Conservation (phyloP, 164 flowering plant genomes). For the Sedum album region DNA sequence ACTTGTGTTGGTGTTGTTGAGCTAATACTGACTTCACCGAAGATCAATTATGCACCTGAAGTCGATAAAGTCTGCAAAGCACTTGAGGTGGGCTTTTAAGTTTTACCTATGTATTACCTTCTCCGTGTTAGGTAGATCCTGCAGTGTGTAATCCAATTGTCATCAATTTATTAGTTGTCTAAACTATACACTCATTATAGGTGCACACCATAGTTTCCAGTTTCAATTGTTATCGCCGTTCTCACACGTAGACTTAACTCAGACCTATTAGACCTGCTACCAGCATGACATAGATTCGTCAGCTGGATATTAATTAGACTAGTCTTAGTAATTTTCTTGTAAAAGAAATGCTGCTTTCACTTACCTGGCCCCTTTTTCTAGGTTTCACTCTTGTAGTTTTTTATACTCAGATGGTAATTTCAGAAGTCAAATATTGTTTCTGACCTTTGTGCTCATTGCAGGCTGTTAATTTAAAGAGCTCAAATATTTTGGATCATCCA, state of each 20-base stretch:
- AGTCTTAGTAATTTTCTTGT: not conserved
- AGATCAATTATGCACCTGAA: conserved; percentile 86
- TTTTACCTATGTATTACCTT: not conserved
- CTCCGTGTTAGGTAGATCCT: not conserved
- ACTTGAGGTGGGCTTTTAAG: conserved; percentile 74
- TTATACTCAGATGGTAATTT: not conserved
- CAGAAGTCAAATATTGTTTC: not conserved
- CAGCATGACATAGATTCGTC: not conserved
- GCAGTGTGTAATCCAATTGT: not conserved
- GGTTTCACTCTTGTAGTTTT: not conserved
- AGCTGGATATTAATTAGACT: not conserved
- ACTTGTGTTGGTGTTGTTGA: conserved; percentile 93
- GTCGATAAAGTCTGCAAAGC: conserved; percentile 99
- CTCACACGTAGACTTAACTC: too few relatives aligned
- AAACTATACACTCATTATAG: not conserved
- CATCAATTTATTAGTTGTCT: not conserved
- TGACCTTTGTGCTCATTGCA: conserved; percentile 38
- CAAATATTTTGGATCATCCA: conserved; percentile 71
- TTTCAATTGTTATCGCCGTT: too few relatives aligned
- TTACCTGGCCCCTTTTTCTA: too few relatives aligned
- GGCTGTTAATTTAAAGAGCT: conserved; percentile 93
- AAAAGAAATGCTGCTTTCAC: not conserved
- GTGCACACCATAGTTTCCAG: too few relatives aligned
- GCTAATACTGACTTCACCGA: conserved; percentile 83
- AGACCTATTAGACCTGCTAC: not conserved